Conservation (phyloP, 148 eudicot species). For the Arbutus unedo region DNA sequence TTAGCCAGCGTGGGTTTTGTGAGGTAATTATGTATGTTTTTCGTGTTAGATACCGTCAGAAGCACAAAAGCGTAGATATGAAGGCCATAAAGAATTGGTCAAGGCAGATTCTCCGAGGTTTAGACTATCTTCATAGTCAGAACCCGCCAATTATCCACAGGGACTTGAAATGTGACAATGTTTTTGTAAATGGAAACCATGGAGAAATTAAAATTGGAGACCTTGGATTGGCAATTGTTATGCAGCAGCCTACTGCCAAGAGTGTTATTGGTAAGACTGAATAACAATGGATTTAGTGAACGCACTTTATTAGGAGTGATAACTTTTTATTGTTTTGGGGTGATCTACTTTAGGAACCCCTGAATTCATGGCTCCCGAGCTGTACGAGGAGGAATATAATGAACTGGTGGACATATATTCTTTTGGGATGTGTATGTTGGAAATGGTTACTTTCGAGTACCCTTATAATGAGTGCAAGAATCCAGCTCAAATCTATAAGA, state of each 20-base stretch:
- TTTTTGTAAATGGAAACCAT: constrained; percentile 79
- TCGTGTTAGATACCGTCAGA: constrained; percentile 58
- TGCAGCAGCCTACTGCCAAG: constrained; percentile 68
- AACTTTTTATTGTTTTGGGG: neutral
- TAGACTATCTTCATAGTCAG: constrained; percentile 78
- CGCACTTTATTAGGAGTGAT: constrained; percentile 10
- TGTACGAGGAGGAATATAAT: constrained; percentile 82
- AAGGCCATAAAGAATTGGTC: constrained; percentile 96
- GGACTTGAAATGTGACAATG: constrained; percentile 91
- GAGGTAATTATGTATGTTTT: constrained; percentile 17
- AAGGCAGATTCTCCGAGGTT: constrained; percentile 81
- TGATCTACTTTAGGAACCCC: constrained; percentile 52
- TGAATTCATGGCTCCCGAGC: constrained; percentile 98
- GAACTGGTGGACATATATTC: constrained; percentile 89
- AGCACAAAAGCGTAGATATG: constrained; percentile 80
- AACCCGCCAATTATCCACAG: constrained; percentile 77
- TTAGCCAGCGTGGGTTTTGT: neutral
- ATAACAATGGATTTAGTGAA: neutral
- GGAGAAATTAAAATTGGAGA: constrained; percentile 96
- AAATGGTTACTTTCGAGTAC: constrained; percentile 81
- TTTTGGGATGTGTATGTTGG: constrained; percentile 93
- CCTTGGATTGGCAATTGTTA: constrained; percentile 78
- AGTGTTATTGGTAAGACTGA: constrained; percentile 70
- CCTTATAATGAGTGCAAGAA: constrained; percentile 87
- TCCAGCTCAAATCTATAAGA: constrained; percentile 83